Conservation (phyloP, 1,139 yeast genomes). For the Candida anutae region DNA sequence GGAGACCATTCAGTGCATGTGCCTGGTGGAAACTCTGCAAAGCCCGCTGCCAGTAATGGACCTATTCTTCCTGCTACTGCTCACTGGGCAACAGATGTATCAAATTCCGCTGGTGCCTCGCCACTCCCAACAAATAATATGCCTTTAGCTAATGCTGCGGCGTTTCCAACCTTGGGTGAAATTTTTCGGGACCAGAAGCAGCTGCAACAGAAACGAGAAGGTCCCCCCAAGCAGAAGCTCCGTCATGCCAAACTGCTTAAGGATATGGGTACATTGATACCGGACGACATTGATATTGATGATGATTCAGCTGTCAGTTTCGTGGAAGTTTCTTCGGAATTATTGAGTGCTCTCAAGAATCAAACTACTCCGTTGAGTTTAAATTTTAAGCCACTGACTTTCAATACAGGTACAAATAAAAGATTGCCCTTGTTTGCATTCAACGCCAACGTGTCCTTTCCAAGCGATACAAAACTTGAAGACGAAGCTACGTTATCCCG, state of each 20-base stretch:
- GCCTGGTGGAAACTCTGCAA: constrained; percentile 4
- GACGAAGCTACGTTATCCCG: constrained; percentile 33
- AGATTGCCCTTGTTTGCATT: constrained; percentile 37
- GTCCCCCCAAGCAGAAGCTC: constrained; percentile 21
- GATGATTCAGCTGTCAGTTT: constrained; percentile 30
- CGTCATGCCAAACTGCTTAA: constrained; percentile 17
- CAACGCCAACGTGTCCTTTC: constrained; percentile 14
- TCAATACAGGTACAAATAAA: constrained; percentile 8
- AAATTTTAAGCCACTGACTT: constrained; percentile 24
- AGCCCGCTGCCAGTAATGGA: constrained; percentile 10
- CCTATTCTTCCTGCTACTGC: constrained; percentile 50
- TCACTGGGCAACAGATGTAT: constrained; percentile 43
- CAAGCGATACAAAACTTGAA: constrained; percentile 20
- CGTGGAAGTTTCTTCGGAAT: constrained; percentile 29
- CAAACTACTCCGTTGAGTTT: constrained; percentile 26
- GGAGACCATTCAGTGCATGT: constrained; percentile 1
- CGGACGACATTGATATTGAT: constrained; percentile 36
- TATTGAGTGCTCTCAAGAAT: constrained; percentile 24
- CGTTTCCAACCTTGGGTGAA: constrained; percentile 71
- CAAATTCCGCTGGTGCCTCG: constrained; percentile 20
- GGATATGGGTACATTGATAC: constrained; percentile 17
- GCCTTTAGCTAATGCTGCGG: constrained; percentile 44
- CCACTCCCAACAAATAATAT: constrained; percentile 30
- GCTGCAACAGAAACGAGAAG: constrained; percentile 23
- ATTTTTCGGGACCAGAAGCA: constrained; percentile 40